Base-by-base conservation (phyloP, 1,284 basidiomycete species). In the Singerocomus rubriflavus region DNA sequence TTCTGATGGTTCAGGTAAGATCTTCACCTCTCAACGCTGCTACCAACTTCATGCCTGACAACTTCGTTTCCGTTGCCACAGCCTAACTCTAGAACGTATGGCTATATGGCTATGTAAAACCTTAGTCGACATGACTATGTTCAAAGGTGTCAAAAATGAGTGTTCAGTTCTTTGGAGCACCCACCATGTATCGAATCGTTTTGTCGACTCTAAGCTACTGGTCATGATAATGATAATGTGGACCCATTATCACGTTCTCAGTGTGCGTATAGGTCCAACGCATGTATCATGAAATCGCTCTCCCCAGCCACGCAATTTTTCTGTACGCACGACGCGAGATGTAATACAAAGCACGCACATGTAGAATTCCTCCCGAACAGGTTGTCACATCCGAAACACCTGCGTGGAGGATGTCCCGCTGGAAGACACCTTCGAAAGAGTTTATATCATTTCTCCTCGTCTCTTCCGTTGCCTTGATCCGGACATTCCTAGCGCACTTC, bases 401-500 rank as follows among this genome's bases (percentile, higher is more conserved):
- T 3, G 71, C 69, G 36, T 70, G 60, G 14, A 72, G 73, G 16
- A 86, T 60, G 46, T 84, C 80, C 21, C 77, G 71, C 13, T 86
- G 62, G 1, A 73, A 71, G 21, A 21, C 21, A 21, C 21, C 21
- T 21, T 21, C 21, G 21, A 21, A 21, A 21, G 21, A 21, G 21
- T 21, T 21, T 21, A 21, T 21, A 21, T 21, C 72, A 1, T 64
- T 53, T 44, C 34, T 69, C 2, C 81, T 79, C 0, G 73, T 69
- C 59, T 80, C 84, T 35, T 71, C 68, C n/a, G 74, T 76, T 84
- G 86, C 86, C 65, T 82, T 80, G 52, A 77, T 80, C 16, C 84
- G 74, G 54, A 83, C 71, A 57, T 85, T 85, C 11, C 84, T 84
- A 14, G 85, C 84, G 56, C 84, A 86, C 82, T 86, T 21, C 29